Conservation (phyloP, 139 green algal genomes). For the Tetradesmus obliquus region DNA sequence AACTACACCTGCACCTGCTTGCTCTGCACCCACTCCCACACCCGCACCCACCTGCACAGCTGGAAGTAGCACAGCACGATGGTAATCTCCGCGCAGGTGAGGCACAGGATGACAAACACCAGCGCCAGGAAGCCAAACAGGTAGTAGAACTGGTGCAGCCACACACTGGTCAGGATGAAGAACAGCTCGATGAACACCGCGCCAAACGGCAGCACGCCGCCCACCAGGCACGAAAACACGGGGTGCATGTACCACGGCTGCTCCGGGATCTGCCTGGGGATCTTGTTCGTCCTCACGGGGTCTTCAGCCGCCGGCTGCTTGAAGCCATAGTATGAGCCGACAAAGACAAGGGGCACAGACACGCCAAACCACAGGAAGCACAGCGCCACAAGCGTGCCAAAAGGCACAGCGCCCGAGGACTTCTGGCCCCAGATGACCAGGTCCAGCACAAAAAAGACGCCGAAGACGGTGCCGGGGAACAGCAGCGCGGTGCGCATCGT, state of each 20-base stretch:
- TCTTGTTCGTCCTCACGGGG: conserved; percentile 99
- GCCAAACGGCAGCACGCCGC: conserved; percentile 98
- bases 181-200: conserved; percentile 99
- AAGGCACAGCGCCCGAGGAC: conserved; percentile 93
- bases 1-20: background rate
- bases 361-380: conserved; percentile 99
- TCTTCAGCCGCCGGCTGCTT: conserved; percentile 88
- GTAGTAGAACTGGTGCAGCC: conserved; percentile 95
- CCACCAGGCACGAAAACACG: conserved; percentile 92
- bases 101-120: conserved; percentile 96
- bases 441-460: conserved; percentile 96
- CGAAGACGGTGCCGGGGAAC: conserved; percentile 79
- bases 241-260: conserved; percentile 98
- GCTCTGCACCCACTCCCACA: background rate
- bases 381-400: conserved; percentile 96
- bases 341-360: conserved; percentile 95
- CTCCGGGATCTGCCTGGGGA: conserved; percentile 97
- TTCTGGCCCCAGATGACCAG: conserved; percentile 95
- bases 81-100: conserved; percentile 99
- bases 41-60: conserved; percentile 50
- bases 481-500: conserved; percentile 93
- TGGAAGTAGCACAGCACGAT: conserved; percentile 99
- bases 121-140: conserved; percentile 98
- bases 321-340: conserved; percentile 97
- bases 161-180: conserved; percentile 99